Base-by-base conservation (phyloP, 345 rosid genomes). In the Acer campestre region DNA sequence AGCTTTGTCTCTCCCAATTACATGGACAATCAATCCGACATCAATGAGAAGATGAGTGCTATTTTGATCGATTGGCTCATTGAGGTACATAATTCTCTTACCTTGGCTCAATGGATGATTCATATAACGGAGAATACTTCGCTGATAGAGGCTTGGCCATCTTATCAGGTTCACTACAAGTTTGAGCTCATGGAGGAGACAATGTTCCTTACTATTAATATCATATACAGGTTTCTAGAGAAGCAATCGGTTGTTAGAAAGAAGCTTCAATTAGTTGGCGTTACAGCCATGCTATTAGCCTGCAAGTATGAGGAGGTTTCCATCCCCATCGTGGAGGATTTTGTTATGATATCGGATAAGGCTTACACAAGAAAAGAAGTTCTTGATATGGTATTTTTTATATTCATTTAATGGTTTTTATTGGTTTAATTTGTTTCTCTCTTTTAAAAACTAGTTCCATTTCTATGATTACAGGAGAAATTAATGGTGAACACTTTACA, bases 291-390 rank as follows among this genome's bases (percentile, higher is more conserved):
- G 95, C 91, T 96, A 10, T 77, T 94, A 75, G 99, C 99, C 25
- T 96, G 98, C 90, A 96, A 96, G 81, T 96, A 96, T 13, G 99
- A 96, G 82, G 99, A 96, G 85, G 97, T 96, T 73, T 88, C 97
- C 0, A 95, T 96, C 71, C 99, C 98, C 48, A 85, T 90, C 17
- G 97, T 96, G 11, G 94, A 85, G 46, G 99, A 96, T 83, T 80
- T 96, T 68, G 87, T 96, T 66, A 86, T 91, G 38, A 91, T 96
- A 72, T 91, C 99, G 2, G 99, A 96, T 74, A 96, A 84, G 78
- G 97, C 99, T 66, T 96, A 96, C 70, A 87, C 88, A 44, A 87
- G 92, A 17, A 81, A 81, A 63, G 95, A 93, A 70, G 85, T 93
- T 67, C 83, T 93, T 46, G 89, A 90, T 66, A 93, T 90, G 98